Base-by-base conservation (phyloP, 2,329 filamentous ascomycete genomes). In the Trichoderma atroviride region DNA sequence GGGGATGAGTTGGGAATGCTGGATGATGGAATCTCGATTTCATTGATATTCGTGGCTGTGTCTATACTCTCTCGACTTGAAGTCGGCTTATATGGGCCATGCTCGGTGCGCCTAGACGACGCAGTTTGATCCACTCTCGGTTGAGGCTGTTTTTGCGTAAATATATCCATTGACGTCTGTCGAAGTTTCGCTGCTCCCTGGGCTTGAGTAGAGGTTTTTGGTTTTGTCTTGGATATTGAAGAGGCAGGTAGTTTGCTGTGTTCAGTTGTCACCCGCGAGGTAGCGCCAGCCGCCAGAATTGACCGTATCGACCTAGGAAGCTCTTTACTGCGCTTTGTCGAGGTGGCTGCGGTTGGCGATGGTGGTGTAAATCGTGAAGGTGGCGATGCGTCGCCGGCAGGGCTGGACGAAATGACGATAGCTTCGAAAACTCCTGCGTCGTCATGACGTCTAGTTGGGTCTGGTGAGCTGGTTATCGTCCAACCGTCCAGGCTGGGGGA, bases 331-430 rank as follows among this genome's bases (percentile, higher is more conserved):
- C 62, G 37, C 68, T 9, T 35, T 35, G 70, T 3, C 68, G 70
- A 4, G 71, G 68, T 22, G 58, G 68, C 16, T 60, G 70, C 59
- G 27, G n/a, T 27, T 66, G 69, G 70, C 73, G 70, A 33, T 52
- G 56, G 70, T 75, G 69, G 55, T 70, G 72, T 70, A 71, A 74
- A 71, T 70, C 70, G 59, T 71, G 76, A 67, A 77, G 78, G 75
- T 72, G 80, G 79, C 35, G 74, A 67, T 55, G 70, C 67, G 27
- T 71, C 61, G 55, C 62, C 69, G 76, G 75, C 72, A 63, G 83
- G 83, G 71, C 83, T 84, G 76, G 83, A 84, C 73, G 80, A 76
- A 75, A 85, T 80, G 72, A 81, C 60, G 77, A 85, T 83, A 71
- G 82, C 73, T 74, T 84, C 78, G 74, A 74, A 72, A 68, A 68